Percentiles rank a stretch among this genome's conserved stretches.
These are phyloP conservation scores for Emmonsia crescens DNA, from an alignment of 2,329 filamentous ascomycete genomes.

Conservation along the genomic window DNA sequence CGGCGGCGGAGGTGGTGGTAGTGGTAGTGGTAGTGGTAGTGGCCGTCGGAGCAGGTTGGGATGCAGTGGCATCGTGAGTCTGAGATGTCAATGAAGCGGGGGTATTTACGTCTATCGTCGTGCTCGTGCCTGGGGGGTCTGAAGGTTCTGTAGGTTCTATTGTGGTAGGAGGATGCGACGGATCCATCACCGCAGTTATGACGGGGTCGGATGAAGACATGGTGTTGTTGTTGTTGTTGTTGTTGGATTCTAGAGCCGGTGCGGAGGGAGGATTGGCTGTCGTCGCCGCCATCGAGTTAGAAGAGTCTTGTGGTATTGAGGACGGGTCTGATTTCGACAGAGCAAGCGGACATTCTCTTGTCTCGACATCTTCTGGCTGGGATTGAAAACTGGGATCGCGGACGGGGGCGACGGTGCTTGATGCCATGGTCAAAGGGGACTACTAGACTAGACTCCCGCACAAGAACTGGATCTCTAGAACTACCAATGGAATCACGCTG, in stretches of 20 bases:
- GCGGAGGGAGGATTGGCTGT: background rate
- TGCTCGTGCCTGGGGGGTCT: background rate
- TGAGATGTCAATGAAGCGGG: background rate
- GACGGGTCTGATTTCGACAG: background rate
- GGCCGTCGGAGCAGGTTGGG: background rate
- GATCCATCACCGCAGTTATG: background rate
- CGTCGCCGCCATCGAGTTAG: background rate
- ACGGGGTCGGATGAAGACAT: background rate
- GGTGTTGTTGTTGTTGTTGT: background rate
- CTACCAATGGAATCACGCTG: background rate
- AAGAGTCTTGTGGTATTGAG: background rate
- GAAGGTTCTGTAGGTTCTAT: background rate
- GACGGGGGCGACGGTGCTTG: background rate
- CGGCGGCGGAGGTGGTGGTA: background rate
- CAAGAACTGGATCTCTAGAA: background rate
- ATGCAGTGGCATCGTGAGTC: background rate
- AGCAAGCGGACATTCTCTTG: background rate
- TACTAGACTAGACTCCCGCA: background rate
- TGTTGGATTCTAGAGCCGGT: background rate
- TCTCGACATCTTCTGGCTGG: background rate
- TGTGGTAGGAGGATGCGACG: background rate
- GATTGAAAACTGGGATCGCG: background rate
- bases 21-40: background rate
- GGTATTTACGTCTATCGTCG: background rate
- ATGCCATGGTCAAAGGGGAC: background rate